Evolutionary conservation across 768 basidiomycete genomes (phyloP).

Genomic region (Hortiboletus flavorubellus): DNA sequence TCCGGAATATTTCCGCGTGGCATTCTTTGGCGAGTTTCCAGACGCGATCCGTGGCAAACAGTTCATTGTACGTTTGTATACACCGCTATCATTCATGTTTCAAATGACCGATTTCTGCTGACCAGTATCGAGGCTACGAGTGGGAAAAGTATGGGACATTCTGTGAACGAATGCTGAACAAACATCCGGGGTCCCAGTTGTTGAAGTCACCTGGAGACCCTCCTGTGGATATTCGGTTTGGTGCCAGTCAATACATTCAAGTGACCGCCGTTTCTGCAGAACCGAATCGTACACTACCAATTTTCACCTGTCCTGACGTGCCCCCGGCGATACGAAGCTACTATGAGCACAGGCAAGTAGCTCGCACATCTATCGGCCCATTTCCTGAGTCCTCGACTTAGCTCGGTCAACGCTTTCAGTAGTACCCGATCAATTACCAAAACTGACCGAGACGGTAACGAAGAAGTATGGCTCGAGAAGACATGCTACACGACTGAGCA

Average conservation of each 20-base stretch:
- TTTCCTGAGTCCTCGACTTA: slow-evolving; percentile 28
- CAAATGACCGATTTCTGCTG: neutral
- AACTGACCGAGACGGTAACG: slow-evolving; percentile 56
- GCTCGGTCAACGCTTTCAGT: slow-evolving; percentile 82
- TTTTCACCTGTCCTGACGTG: slow-evolving; percentile 85
- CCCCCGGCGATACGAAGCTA: slow-evolving; percentile 76
- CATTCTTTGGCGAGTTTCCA: slow-evolving; percentile 92
- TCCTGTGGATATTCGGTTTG: slow-evolving; percentile 73
- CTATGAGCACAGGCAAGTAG: slow-evolving; percentile 75
- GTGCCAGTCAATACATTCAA: slow-evolving; percentile 82
- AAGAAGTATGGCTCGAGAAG: slow-evolving; percentile 88
- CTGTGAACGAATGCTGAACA: slow-evolving; percentile 89
- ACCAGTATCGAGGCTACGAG: slow-evolving; percentile 87
- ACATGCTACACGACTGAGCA: slow-evolving; percentile 84
- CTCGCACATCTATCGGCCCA: neutral
- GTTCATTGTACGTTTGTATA: slow-evolving; percentile 65
- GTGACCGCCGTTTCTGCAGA: slow-evolving; percentile 84
- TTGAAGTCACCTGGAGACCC: slow-evolving; percentile 74
- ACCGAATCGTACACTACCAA: slow-evolving; percentile 69
- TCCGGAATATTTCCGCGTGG: slow-evolving; percentile 90
- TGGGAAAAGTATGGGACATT: slow-evolving; percentile 92
- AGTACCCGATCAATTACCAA: slow-evolving; percentile 68
- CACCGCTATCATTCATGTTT: neutral
- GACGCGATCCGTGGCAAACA: slow-evolving; percentile 82
- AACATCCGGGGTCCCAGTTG: slow-evolving; percentile 82